Base-by-base conservation (phyloP, 2,329 filamentous ascomycete species). In the Calonectria pseudoturangicola region DNA sequence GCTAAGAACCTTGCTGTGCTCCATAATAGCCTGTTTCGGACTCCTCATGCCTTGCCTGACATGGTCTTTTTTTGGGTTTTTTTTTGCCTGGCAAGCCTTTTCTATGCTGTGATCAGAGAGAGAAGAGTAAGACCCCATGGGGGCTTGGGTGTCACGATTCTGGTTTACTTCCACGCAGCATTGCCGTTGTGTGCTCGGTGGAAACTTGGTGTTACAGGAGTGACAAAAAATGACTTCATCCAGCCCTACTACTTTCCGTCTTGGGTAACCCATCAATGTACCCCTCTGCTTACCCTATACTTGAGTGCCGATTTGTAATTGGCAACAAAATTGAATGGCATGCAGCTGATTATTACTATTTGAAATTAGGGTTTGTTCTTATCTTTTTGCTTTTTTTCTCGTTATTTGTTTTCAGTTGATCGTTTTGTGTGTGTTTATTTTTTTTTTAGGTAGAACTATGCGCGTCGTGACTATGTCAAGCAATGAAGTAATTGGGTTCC, bases 181-280 rank as follows among this genome's bases (percentile, higher is more conserved):
- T 25, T 43, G 50, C 18, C 62, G 54, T 60, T 68, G 74, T 73
- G 75, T 72, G 62, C 18, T 39, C 25, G 51, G 54, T 71, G 63
- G 69, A 45, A 64, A 58, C 72, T 70, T 54, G 45, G 56, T 69
- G 56, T 68, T 66, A 28, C 45, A 65, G 48, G 58, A 30, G 54
- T 50, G 54, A 58, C 47, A 68, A 66, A 79, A 68, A 66, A 79
- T 77, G 74, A 78, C 76, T 79, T 79, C 74, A 79, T 79, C 72
- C 69, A 78, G 72, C 77, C 76, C 75, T 76, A 72, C 56, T 50
- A 54, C 76, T 70, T 73, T 77, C 66, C 72, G 21, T 62, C 70
- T 74, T 77, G 33, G 74, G 75, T 43, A 71, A 64, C 66, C 58
- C 39, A 69, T 63, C 41, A 64, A 47, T 70, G 70, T 69, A 65